Evolutionary conservation across 768 basidiomycete genomes (phyloP).

Genomic region (Kwoniella sp.): DNA sequence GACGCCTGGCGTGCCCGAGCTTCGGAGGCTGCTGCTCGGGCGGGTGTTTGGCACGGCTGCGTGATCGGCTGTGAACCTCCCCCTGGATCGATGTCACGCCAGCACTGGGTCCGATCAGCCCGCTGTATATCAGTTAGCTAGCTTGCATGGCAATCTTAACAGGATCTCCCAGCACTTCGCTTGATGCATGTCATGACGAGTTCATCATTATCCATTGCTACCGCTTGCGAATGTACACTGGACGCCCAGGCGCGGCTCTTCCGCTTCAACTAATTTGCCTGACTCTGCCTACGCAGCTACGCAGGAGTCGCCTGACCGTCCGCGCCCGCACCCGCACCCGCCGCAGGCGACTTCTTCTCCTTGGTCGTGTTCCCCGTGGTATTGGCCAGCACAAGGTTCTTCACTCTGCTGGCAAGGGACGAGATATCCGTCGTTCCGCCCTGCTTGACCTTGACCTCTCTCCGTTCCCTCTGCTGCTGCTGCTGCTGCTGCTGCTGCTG

Average conservation of each 20-base stretch:
- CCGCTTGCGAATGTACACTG: too few relatives aligned
- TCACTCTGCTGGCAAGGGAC: conserved; percentile 25
- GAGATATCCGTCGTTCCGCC: conserved; percentile 33
- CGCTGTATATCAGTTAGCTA: too few relatives aligned
- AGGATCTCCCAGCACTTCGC: too few relatives aligned
- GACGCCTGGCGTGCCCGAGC: conserved; percentile 40
- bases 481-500: conserved; percentile 1
- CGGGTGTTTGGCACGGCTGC: conserved; percentile 43
- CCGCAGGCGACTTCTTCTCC: conserved; percentile 1
- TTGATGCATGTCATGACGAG: too few relatives aligned
- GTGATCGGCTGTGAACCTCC: too few relatives aligned
- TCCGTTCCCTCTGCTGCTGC: conserved; percentile 28
- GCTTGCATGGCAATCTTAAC: too few relatives aligned
- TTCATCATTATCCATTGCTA: too few relatives aligned
- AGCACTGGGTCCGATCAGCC: too few relatives aligned
- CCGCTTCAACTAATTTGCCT: not conserved
- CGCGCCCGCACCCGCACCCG: not conserved
- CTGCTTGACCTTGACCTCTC: conserved; percentile 32
- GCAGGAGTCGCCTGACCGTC: not conserved
- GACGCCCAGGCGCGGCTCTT: too few relatives aligned
- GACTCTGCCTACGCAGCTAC: not conserved
- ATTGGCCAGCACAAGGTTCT: conserved; percentile 29
- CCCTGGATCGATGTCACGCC: too few relatives aligned
- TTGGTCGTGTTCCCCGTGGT: conserved; percentile 8
- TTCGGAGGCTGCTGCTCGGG: conserved; percentile 35